Conservation (phyloP, 2,329 filamentous ascomycete genomes). For the Diplocarpon rosae region DNA sequence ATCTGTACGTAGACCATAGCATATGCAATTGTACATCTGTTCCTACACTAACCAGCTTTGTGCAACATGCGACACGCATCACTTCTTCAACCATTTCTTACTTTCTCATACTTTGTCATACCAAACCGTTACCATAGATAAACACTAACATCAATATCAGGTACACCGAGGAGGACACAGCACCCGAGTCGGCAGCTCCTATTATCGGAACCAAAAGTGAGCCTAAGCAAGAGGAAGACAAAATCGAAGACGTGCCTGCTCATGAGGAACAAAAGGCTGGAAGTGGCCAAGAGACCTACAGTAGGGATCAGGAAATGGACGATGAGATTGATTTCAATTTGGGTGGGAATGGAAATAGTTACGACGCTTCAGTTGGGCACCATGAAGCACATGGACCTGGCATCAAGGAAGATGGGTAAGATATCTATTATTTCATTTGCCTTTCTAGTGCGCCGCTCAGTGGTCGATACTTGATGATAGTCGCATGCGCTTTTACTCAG, state of each 20-base stretch:
- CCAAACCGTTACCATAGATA: no score
- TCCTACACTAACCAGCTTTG: not conserved
- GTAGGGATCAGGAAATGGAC: slow-evolving; percentile 38
- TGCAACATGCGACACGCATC: not conserved
- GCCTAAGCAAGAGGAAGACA: slow-evolving; percentile 22
- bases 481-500: slow-evolving; percentile 1
- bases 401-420: slow-evolving; percentile 91
- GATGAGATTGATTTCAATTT: slow-evolving; percentile 50
- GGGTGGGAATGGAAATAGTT: slow-evolving; percentile 32
- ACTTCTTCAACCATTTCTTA: not conserved
- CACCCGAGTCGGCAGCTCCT: slow-evolving; percentile 31
- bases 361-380: slow-evolving; percentile 20
- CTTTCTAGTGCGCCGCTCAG: not conserved
- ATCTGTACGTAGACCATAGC: slow-evolving; percentile 57
- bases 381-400: slow-evolving; percentile 44
- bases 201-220: slow-evolving; percentile 19
- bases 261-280: slow-evolving; percentile 31
- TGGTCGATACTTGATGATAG: slow-evolving; percentile 11
- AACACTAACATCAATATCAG: slow-evolving; percentile 29
- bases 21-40: not conserved
- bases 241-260: slow-evolving; percentile 17
- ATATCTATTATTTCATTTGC: slow-evolving; percentile 27
- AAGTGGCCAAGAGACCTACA: slow-evolving; percentile 31
- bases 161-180: slow-evolving; percentile 55
- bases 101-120: not conserved